A percentile compares a stretch with the other conserved stretches of the same genome.
Evolutionary conservation across 106 monocot species (phyloP).

Genomic region (Ottelia alismoides): DNA sequence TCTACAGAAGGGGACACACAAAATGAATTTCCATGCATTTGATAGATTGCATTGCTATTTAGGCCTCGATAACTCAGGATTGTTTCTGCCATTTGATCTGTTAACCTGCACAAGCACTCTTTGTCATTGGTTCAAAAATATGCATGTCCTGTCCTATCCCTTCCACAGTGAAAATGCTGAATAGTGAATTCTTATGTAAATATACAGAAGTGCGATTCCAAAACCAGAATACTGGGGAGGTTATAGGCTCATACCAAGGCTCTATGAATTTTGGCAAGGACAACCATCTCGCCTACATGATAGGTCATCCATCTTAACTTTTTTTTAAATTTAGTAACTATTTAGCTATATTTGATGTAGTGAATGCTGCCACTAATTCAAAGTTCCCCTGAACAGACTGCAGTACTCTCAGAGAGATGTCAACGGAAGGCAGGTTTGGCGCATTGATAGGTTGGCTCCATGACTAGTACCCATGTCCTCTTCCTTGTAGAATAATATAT

Average conservation of each 20-base stretch:
- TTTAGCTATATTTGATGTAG: background rate
- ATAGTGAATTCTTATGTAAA: constrained; percentile 1
- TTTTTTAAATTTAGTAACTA: background rate
- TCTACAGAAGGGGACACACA: too few species aligned
- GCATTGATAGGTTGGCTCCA: constrained; percentile 82
- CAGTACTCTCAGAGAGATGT: constrained; percentile 56
- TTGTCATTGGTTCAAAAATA: too few species aligned
- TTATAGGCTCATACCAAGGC: constrained; percentile 60
- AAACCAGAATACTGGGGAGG: constrained; percentile 97
- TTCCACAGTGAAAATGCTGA: too few species aligned
- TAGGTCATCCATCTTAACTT: constrained; percentile 26
- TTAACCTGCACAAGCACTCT: too few species aligned
- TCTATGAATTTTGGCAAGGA: constrained; percentile 95
- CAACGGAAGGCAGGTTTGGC: constrained; percentile 51
- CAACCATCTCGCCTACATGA: constrained; percentile 95
- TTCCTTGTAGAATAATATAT: constrained; percentile 20
- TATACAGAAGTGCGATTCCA: constrained; percentile 54
- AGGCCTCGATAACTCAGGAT: too few species aligned
- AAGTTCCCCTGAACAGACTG: constrained; percentile 33
- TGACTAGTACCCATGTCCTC: constrained; percentile 32
- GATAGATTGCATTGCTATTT: too few species aligned
- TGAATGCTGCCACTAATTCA: too few species aligned
- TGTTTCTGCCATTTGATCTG: too few species aligned
- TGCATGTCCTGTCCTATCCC: too few species aligned
- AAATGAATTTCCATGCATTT: too few species aligned